Base-by-base conservation (phyloP, 2,329 filamentous ascomycete species). In the Rutstroemia sp. region DNA sequence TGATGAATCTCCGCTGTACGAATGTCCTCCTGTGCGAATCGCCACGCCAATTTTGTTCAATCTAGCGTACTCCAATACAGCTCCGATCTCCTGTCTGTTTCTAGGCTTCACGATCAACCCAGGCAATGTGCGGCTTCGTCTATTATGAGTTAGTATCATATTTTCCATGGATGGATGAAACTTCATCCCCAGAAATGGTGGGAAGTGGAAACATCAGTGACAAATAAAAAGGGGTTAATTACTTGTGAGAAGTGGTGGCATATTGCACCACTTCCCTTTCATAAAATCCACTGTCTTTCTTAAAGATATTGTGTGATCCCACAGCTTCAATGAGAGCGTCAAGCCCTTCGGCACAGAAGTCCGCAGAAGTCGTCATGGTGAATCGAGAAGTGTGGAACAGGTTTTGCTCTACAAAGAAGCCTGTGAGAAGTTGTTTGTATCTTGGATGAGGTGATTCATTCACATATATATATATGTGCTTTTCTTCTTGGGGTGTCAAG, bases 1-100 rank as follows among this genome's bases (percentile, higher is more conserved):
- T 0, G 75, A 78, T 0, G 72, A 77, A 12, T 76, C 75, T 23
- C 76, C 76, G 50, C 73, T 75, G 61, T 78, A 78, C 58, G 78
- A 75, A 55, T 78, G 76, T 1, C 76, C 76, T 0, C 76, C 76
- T 1, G 69, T 77, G 57, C 71, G 72, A 54, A 78, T 71, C 8
- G 77, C 74, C 1, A 79, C 69, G 3, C 74, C 71, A 16, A 75
- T 66, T 2, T 71, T 71, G 51, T 72, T 67, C 3, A 69, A 62
- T 42, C 67, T 72, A 2, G 76, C 75, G 57, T 74, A 75, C 44
- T 71, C 68, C 6, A 79, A 61, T 2, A 71, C 66, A 6, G 64
- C 60, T 10, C 68, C 63, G 50, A 78, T 74, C 49, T 79, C 77
- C 19, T 74, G 64, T 25, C 75, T 72, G 46, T 67, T 68, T 23